These are phyloP conservation scores for Diaporthe vexans DNA, from an alignment of 2,329 filamentous ascomycete species.

Conservation along the genomic window DNA sequence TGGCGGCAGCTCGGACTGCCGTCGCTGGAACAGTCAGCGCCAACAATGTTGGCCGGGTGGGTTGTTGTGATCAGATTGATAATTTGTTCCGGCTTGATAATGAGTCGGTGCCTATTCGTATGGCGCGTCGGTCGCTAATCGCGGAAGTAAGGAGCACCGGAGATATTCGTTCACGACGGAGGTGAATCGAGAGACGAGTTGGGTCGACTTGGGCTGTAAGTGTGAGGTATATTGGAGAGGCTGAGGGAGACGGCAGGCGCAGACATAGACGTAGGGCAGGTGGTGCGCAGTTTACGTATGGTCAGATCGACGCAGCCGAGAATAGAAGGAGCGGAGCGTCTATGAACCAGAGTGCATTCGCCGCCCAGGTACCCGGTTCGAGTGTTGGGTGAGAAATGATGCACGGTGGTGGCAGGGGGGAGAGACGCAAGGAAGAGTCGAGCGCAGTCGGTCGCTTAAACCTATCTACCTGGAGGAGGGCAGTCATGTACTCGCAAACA, in stretches of 20 bases:
- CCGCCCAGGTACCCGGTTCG: neutral
- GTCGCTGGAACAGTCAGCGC: neutral
- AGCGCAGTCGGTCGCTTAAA: neutral
- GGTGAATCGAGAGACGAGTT: neutral
- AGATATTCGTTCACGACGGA: neutral
- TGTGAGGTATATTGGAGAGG: conserved; percentile 11
- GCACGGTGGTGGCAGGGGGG: conserved; percentile 1
- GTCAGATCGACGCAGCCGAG: conserved; percentile 10
- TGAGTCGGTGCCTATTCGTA: neutral
- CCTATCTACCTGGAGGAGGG: neutral
- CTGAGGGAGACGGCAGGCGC: neutral
- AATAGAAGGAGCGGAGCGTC: conserved; percentile 22
- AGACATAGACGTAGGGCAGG: neutral
- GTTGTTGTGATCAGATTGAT: conserved; percentile 15
- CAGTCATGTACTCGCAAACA: neutral
- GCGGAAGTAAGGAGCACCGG: neutral
- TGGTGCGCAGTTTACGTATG: conserved; percentile 14
- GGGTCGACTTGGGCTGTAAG: conserved; percentile 18
- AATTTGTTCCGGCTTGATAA: neutral
- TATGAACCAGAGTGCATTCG: conserved; percentile 18
- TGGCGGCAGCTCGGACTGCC: neutral
- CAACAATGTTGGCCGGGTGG: neutral
- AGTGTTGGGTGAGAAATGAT: conserved; percentile 1
- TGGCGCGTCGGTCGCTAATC: neutral
- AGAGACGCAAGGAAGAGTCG: conserved; percentile 17